phyloP scores from a whole-genome alignment of 2,329 filamentous ascomycete species.

The Arachnomyces sp. region DNA sequence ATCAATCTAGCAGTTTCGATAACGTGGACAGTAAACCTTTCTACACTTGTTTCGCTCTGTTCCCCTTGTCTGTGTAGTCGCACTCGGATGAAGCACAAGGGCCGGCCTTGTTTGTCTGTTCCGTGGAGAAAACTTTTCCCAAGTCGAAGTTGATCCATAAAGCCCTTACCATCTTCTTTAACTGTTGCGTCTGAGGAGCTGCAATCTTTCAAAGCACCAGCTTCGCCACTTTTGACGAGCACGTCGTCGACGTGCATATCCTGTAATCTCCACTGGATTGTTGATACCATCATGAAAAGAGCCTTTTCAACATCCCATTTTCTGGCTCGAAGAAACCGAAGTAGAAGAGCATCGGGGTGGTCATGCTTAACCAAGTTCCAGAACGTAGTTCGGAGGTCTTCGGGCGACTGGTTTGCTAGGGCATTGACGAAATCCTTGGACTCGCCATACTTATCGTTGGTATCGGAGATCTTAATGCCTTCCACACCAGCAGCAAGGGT shows the following conservation, averaged over 20 bases:
- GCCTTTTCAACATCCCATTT: conserved; percentile 96
- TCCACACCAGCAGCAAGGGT: conserved; percentile 32
- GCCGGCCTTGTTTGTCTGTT: conserved; percentile 71
- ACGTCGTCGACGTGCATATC: conserved; percentile 87
- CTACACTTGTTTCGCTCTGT: conserved; percentile 72
- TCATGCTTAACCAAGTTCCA: conserved; percentile 96
- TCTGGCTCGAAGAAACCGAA: conserved; percentile 78
- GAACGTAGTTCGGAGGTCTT: conserved; percentile 70
- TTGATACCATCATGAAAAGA: conserved; percentile 86
- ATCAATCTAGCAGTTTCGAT: conserved; percentile 92
- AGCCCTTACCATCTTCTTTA: conserved; percentile 67
- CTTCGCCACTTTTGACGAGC: conserved; percentile 72
- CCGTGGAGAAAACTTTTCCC: conserved; percentile 94
- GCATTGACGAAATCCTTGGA: conserved; percentile 79
- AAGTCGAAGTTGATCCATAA: conserved; percentile 74
- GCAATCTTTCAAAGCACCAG: conserved; percentile 53
- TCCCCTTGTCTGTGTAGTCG: conserved; percentile 75
- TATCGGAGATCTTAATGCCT: conserved; percentile 37
- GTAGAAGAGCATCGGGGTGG: conserved; percentile 74
- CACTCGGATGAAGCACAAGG: conserved; percentile 78
- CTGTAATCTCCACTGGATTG: conserved; percentile 79
- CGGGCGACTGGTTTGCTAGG: conserved; percentile 66
- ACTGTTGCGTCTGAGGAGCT: conserved; percentile 52
- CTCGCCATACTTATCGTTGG: conserved; percentile 89
- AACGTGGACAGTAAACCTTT: conserved; percentile 84